Evolutionary conservation across 2,329 filamentous ascomycete species (phyloP).

Genomic region (Elsinoe batatas): DNA sequence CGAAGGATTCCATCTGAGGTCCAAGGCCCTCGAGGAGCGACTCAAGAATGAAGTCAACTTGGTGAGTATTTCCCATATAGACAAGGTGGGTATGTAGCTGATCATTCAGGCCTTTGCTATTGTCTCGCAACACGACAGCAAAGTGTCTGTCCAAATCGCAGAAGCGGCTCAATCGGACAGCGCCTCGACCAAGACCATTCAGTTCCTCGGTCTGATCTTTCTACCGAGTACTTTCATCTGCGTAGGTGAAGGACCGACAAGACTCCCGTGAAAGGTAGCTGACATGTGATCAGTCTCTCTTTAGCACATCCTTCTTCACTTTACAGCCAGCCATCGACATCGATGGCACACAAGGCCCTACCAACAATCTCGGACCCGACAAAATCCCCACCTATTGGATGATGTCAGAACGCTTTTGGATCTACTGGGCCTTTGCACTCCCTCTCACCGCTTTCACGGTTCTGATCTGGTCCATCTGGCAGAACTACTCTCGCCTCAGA

Average conservation of each 20-base stretch:
- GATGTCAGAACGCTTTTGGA: slow-evolving; percentile 12
- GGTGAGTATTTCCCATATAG: slow-evolving; percentile 13
- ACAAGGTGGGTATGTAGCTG: not conserved
- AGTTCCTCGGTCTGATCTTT: slow-evolving; percentile 20
- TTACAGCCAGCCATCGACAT: not conserved
- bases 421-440: slow-evolving; percentile 10
- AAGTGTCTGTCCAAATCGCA: slow-evolving; percentile 18
- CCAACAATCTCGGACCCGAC: not conserved
- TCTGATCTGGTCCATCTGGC: slow-evolving; percentile 8
- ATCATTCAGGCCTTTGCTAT: slow-evolving; percentile 19
- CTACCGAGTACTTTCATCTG: slow-evolving; percentile 21
- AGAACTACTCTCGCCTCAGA: not conserved
- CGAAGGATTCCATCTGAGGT: slow-evolving; percentile 17
- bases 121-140: slow-evolving; percentile 19
- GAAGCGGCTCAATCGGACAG: slow-evolving; percentile 18
- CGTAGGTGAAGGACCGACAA: not conserved
- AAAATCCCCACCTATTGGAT: slow-evolving; percentile 6
- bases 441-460: slow-evolving; percentile 5
- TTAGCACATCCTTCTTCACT: slow-evolving; percentile 15
- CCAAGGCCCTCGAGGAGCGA: slow-evolving; percentile 18
- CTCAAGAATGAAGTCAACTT: slow-evolving; percentile 22
- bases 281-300: slow-evolving; percentile 4
- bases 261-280: not conserved
- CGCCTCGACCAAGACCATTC: slow-evolving; percentile 19
- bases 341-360: not conserved